These are phyloP conservation scores for Entoloma clypeatum DNA, from an alignment of 1,284 basidiomycete genomes.

Conservation along the genomic window DNA sequence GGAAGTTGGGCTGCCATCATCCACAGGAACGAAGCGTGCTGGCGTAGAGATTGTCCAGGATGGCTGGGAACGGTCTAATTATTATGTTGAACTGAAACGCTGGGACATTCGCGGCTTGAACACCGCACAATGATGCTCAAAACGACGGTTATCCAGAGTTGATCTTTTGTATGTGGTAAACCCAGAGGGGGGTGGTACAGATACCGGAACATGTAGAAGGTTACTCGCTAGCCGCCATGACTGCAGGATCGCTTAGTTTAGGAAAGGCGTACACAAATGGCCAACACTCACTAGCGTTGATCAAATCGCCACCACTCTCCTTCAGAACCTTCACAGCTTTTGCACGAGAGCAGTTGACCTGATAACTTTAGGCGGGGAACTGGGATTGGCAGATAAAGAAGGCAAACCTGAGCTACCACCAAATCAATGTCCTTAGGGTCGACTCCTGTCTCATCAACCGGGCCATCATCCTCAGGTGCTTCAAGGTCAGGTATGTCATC, in stretches of 20 bases:
- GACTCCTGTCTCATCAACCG: constrained; percentile 77
- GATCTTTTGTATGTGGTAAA: constrained; percentile 19
- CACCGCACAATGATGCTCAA: constrained; percentile 15
- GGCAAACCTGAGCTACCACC: constrained; percentile 79
- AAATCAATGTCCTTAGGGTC: constrained; percentile 95
- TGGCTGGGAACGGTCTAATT: constrained; percentile 86
- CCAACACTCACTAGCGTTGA: constrained; percentile 83
- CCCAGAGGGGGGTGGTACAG: constrained; percentile 15
- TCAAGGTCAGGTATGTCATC: constrained; percentile 84
- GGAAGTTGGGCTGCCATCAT: constrained; percentile 36
- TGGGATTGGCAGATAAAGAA: neutral
- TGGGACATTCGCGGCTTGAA: constrained; percentile 40
- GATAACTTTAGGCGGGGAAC: constrained; percentile 9
- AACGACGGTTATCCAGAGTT: constrained; percentile 21
- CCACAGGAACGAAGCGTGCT: constrained; percentile 9
- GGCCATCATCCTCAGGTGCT: constrained; percentile 73
- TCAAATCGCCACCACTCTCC: constrained; percentile 87
- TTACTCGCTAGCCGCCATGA: constrained; percentile 76
- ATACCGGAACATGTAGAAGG: constrained; percentile 17
- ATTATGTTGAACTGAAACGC: constrained; percentile 67
- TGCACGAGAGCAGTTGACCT: constrained; percentile 72
- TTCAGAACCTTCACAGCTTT: constrained; percentile 87
- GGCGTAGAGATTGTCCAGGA: constrained; percentile 68
- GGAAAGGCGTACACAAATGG: constrained; percentile 1
- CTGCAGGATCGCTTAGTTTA: constrained; percentile 28